These are phyloP conservation scores for Candida easanensis DNA, from an alignment of 805 yeast species.

Conservation along the genomic window DNA sequence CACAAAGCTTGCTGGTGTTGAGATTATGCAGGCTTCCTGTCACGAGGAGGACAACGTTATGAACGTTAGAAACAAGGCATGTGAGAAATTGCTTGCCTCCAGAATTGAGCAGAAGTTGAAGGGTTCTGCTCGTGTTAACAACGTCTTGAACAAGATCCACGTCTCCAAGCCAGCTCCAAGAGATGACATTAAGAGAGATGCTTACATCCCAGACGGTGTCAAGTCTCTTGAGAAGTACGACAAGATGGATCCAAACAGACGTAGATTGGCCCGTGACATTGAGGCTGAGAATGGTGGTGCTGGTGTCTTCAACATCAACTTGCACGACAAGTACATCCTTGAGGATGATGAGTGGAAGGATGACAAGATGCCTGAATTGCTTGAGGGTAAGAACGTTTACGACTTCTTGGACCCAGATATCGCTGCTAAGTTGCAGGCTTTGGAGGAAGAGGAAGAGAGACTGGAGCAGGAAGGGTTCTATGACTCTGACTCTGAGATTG, in stretches of 20 bases:
- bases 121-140: conserved; percentile 84
- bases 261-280: conserved; percentile 78
- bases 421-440: conserved; percentile 85
- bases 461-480: conserved; percentile 94
- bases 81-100: conserved; percentile 92
- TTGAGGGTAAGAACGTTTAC: conserved; percentile 95
- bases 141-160: conserved; percentile 91
- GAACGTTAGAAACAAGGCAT: conserved; percentile 94
- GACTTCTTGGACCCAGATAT: conserved; percentile 97
- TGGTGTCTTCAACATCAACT: conserved; percentile 92
- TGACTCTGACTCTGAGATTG: conserved; percentile 75
- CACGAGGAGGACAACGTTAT: conserved; percentile 91
- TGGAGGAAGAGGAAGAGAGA: conserved; percentile 96
- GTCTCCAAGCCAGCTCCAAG: conserved; percentile 87
- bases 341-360: conserved; percentile 98
- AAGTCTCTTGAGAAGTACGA: conserved; percentile 64
- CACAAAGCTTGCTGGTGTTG: conserved; percentile 72
- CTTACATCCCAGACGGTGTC: conserved; percentile 79
- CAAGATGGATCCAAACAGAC: conserved; percentile 75
- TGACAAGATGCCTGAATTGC: conserved; percentile 93
- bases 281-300: conserved; percentile 98
- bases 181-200: conserved; percentile 79
- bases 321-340: conserved; percentile 86
- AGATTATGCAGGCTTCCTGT: conserved; percentile 91
- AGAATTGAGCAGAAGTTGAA: conserved; percentile 96